Evolutionary conservation across 805 yeast species (phyloP).

Genomic region (Nakazawaea ambrosiae): DNA sequence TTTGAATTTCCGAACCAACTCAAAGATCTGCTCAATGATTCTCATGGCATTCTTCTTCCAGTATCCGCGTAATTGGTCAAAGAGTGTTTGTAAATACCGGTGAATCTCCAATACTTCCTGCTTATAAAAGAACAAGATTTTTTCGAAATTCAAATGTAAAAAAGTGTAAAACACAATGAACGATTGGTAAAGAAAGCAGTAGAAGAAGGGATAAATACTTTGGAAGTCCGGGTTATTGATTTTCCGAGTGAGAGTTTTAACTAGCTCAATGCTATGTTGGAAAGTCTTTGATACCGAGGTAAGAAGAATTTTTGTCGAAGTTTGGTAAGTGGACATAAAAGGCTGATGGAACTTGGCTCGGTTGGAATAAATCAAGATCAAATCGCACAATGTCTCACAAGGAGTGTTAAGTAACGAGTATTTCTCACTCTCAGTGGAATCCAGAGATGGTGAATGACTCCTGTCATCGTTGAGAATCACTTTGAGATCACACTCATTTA

Average conservation of each 20-base stretch:
- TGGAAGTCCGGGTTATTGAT: slow-evolving; percentile 24
- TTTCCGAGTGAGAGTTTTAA: slow-evolving; percentile 26
- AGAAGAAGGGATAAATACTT: slow-evolving; percentile 37
- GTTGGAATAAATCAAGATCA: slow-evolving; percentile 40
- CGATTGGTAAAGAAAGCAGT: slow-evolving; percentile 44
- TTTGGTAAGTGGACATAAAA: slow-evolving; percentile 30
- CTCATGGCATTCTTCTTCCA: slow-evolving; percentile 25
- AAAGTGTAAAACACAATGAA: slow-evolving; percentile 42
- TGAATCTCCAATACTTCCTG: slow-evolving; percentile 19
- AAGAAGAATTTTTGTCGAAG: slow-evolving; percentile 30
- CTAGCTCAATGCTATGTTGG: slow-evolving; percentile 27
- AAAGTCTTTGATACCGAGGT: slow-evolving; percentile 31
- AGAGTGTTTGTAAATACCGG: slow-evolving; percentile 22
- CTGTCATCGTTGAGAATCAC: slow-evolving; percentile 16
- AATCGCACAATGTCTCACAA: slow-evolving; percentile 34
- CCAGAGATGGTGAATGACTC: slow-evolving; percentile 18
- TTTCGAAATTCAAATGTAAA: slow-evolving; percentile 34
- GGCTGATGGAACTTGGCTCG: slow-evolving; percentile 47
- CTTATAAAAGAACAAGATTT: slow-evolving; percentile 18
- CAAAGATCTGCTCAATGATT: slow-evolving; percentile 21
- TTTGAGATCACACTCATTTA: slow-evolving; percentile 11
- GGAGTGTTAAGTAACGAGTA: slow-evolving; percentile 23
- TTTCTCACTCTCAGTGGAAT: slow-evolving; percentile 17
- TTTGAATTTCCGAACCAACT: slow-evolving; percentile 11
- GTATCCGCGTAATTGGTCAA: slow-evolving; percentile 19